phyloP scores from a whole-genome alignment of 352 stramenopile species.

The Aphanomyces cochlioides region DNA sequence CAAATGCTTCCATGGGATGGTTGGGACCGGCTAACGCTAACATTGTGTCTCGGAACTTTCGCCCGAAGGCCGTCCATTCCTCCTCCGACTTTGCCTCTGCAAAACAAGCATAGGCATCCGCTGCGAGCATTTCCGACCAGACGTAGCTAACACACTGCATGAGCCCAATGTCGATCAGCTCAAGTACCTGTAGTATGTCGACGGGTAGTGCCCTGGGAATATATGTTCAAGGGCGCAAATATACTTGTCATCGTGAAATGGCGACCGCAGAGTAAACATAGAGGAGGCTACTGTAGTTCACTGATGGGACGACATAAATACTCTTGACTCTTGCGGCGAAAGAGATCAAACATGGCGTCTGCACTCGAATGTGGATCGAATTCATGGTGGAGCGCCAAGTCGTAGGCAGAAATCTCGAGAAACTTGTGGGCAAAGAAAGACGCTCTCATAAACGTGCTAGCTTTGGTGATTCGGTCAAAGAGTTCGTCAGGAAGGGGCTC shows the following conservation, averaged over 20 bases:
- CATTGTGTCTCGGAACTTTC: slow-evolving; percentile 92
- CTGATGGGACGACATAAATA: no score
- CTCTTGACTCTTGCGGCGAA: no score
- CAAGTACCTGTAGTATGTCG: slow-evolving; percentile 37
- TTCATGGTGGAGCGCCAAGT: background rate
- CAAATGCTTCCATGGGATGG: slow-evolving; percentile 91
- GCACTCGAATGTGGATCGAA: background rate
- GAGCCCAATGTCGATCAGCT: background rate
- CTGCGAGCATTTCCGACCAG: slow-evolving; percentile 96
- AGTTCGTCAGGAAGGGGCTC: slow-evolving; percentile 90
- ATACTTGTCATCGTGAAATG: slow-evolving; percentile 68
- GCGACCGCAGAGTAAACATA: no score
- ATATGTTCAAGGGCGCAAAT: slow-evolving; percentile 72
- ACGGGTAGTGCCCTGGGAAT: slow-evolving; percentile 95
- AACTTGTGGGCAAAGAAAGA: background rate
- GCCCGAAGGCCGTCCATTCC: slow-evolving; percentile 72
- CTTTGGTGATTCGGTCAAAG: slow-evolving; percentile 94
- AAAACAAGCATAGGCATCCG: slow-evolving; percentile 96
- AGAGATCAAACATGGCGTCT: no score
- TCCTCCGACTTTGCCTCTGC: slow-evolving; percentile 81
- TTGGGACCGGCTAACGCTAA: slow-evolving; percentile 81
- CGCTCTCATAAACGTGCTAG: slow-evolving; percentile 89
- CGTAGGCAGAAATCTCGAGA: background rate
- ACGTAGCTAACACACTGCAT: slow-evolving; percentile 68
- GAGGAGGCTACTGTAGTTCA: no score